A percentile compares a stretch with the other conserved stretches of the same genome.
Evolutionary conservation across 164 flowering plant genomes (phyloP).

Genomic region (Macadamia tetraphylla): DNA sequence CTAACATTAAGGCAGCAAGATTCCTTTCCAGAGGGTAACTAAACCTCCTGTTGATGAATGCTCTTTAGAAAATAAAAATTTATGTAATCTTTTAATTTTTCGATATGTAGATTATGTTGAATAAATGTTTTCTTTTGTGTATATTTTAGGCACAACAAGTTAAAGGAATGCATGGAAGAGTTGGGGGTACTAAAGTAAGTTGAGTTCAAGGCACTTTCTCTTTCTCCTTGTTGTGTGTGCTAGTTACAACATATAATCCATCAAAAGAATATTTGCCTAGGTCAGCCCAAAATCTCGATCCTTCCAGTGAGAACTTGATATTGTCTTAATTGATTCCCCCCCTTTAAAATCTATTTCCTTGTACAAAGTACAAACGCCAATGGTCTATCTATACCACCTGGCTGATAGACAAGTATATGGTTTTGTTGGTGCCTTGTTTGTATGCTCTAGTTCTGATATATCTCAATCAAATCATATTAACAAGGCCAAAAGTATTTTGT

Average conservation of each 20-base stretch:
- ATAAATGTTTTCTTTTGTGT: neutral
- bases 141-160: slow-evolving; percentile 54
- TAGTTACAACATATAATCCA: neutral
- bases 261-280: too few relatives aligned
- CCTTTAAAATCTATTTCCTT: neutral
- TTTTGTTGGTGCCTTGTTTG: neutral
- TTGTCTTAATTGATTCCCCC: neutral
- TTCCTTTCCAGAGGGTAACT: slow-evolving; percentile 87
- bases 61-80: neutral
- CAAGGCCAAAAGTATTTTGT: too few relatives aligned
- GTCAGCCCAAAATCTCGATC: too few relatives aligned
- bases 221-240: neutral
- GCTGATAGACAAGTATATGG: neutral
- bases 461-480: too few relatives aligned
- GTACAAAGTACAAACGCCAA: neutral
- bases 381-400: neutral
- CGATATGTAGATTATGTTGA: too few relatives aligned
- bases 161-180: slow-evolving; percentile 59
- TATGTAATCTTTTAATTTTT: neutral
- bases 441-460: neutral
- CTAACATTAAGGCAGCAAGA: slow-evolving; percentile 84
- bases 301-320: neutral
- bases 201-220: slow-evolving; percentile 4
- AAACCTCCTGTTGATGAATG: neutral
- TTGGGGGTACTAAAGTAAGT: slow-evolving; percentile 64